Evolutionary conservation across 2,329 filamentous ascomycete genomes (phyloP), one percentile per base, ranked within the genome.

Genomic region (Cladophialophora carrionii): DNA sequence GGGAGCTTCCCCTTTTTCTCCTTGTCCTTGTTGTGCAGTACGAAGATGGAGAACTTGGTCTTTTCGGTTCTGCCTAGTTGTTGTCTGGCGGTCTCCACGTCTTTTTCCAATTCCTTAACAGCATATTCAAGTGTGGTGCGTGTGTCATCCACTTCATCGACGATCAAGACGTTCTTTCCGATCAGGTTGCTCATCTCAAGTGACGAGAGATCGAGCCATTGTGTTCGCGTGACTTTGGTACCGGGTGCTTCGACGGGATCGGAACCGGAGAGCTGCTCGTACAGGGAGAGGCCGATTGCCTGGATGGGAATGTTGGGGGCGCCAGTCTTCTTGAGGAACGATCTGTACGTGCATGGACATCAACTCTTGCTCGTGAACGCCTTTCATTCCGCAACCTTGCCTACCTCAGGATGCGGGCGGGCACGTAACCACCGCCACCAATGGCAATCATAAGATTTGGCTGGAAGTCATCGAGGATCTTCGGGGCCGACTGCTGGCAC

Each of bases 21-120:
- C 86, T 99, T 98, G 80, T 97, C 87, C 87, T 99, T 99, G 85
- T 99, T 99, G 88, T 99, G 95, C 74, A 99, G 84, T 63, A 99
- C 95, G 78, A 99, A 99, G 75, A 99, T 90, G 76, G 87, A 90
- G 76, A 99, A 98, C 73, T 91, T 87, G 0, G 95, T 97, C 84
- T 88, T 88, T 65, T 80, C 83, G 67, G 85, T 81, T 43, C 85
- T 81, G 9, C 91, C 91, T 54, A 92, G 80, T 75, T 89, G 87
- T 79, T 88, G 83, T 71, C 91, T 87, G 46, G 93, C 93, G 63
- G 83, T 77, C 81, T 95, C 88, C 56, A 99, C 93, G 75, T 99
- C 95, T 85, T 98, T 96, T 82, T 96, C 85, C 66, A 97, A 84
- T 82, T 97, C 93, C 78, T 88, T 88, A 68, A 97, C 92, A 20